Conservation (phyloP, 331 rosid genomes). For the Cydonia oblonga region DNA sequence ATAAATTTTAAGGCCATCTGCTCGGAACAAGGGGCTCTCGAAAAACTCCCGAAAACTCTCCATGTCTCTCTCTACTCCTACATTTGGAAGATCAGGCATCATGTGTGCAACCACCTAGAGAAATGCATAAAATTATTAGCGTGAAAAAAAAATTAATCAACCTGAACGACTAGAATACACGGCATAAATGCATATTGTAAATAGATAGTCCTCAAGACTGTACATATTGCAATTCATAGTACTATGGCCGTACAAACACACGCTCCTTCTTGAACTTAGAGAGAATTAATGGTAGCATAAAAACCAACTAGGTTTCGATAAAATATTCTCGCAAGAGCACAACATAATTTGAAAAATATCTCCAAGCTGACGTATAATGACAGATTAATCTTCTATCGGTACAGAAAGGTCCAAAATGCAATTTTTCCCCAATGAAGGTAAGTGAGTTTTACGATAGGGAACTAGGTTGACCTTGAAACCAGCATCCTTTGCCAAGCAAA, state of each 20-base stretch:
- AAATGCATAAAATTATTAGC: neutral
- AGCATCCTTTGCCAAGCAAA: constrained; percentile 94
- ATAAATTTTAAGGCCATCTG: constrained; percentile 97
- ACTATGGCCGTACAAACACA: neutral
- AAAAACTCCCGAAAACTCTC: constrained; percentile 93
- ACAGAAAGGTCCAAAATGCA: neutral
- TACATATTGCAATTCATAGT: neutral
- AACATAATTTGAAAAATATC: neutral
- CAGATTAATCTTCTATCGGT: neutral
- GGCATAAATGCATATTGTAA: neutral
- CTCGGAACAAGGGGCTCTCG: constrained; percentile 86
- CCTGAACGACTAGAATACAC: neutral
- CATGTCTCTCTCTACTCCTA: constrained; percentile 96
- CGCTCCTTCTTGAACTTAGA: neutral
- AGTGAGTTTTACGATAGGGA: neutral
- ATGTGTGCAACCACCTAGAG: constrained; percentile 94
- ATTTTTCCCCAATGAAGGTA: neutral
- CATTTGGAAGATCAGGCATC: constrained; percentile 99
- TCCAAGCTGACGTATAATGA: neutral
- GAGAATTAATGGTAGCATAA: neutral
- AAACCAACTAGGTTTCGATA: neutral
- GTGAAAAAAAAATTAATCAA: constrained; percentile 3
- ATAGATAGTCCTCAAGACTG: neutral
- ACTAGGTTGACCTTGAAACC: constrained; percentile 74
- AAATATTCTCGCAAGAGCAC: neutral